Evolutionary conservation across 352 stramenopile genomes (phyloP).

Genomic region (Pythium insidiosum): DNA sequence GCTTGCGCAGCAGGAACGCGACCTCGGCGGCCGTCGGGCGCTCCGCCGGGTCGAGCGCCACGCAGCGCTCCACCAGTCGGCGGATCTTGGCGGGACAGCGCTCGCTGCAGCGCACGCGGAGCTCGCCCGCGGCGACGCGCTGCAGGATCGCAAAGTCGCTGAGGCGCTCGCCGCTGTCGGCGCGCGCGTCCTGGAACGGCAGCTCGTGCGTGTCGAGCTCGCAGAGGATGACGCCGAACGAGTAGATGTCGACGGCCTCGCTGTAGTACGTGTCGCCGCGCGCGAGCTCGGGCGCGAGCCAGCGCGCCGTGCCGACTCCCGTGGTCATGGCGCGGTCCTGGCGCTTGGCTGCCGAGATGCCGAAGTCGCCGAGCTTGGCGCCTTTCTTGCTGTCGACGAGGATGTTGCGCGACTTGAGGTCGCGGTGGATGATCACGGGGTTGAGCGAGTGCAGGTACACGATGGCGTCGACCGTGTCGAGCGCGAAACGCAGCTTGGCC

Average conservation of each 20-base stretch:
- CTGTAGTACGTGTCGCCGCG: slow-evolving; percentile 53
- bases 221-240: slow-evolving; percentile 58
- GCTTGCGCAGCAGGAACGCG: slow-evolving; percentile 51
- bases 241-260: slow-evolving; percentile 59
- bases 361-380: slow-evolving; percentile 63
- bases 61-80: slow-evolving; percentile 39
- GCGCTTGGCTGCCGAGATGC: slow-evolving; percentile 45
- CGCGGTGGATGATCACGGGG: slow-evolving; percentile 58
- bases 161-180: slow-evolving; percentile 24
- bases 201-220: slow-evolving; percentile 65
- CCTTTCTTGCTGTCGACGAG: slow-evolving; percentile 49
- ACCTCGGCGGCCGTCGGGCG: too few relatives aligned
- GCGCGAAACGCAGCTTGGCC: slow-evolving; percentile 40
- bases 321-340: slow-evolving; percentile 54
- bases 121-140: slow-evolving; percentile 30
- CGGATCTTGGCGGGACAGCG: slow-evolving; percentile 36
- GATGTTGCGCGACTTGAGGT: slow-evolving; percentile 72
- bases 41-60: slow-evolving; percentile 39
- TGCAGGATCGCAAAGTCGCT: slow-evolving; percentile 56
- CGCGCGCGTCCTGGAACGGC: slow-evolving; percentile 37
- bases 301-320: slow-evolving; percentile 50
- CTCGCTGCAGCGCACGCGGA: slow-evolving; percentile 29
- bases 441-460: slow-evolving; percentile 62
- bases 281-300: slow-evolving; percentile 54
- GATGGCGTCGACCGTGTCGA: slow-evolving; percentile 57